Evolutionary conservation across 1,284 basidiomycete species (phyloP).

Genomic region (Mycosarcoma mackinlayi): DNA sequence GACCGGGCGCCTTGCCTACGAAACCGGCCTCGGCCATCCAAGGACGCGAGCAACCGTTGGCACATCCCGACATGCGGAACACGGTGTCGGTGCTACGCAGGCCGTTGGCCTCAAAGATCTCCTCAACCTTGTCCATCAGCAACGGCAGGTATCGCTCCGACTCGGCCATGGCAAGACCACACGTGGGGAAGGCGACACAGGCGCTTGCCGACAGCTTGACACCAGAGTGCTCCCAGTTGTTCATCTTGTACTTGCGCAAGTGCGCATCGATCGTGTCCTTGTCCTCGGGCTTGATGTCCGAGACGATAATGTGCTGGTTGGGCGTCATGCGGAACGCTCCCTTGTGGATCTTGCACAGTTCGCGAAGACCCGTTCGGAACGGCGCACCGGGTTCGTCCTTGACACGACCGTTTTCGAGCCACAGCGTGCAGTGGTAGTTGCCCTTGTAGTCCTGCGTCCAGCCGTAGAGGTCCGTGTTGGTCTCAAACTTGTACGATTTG

Average conservation of each 20-base stretch:
- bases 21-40: conserved; percentile 95
- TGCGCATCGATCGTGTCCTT: conserved; percentile 82
- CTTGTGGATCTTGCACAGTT: conserved; percentile 93
- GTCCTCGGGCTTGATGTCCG: conserved; percentile 76
- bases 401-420: conserved; percentile 97
- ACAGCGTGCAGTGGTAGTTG: conserved; percentile 89
- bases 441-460: conserved; percentile 90
- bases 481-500: conserved; percentile 83
- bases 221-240: conserved; percentile 84
- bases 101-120: conserved; percentile 91
- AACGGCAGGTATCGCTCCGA: conserved; percentile 94
- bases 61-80: conserved; percentile 83
- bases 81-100: conserved; percentile 92
- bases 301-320: conserved; percentile 93
- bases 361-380: conserved; percentile 91
- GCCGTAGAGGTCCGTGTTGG: conserved; percentile 93
- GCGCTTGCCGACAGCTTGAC: conserved; percentile 76
- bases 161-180: conserved; percentile 91
- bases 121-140: conserved; percentile 93
- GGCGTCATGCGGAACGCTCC: conserved; percentile 85
- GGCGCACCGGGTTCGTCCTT: conserved; percentile 89
- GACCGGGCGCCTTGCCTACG: conserved; percentile 93
- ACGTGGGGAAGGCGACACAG: conserved; percentile 98
- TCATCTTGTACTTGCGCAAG: conserved; percentile 87
- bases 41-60: conserved; percentile 74